A percentile compares a stretch with the other conserved stretches of the same genome.
phyloP scores from a whole-genome alignment of 441 rosid species.

The Syzygium malaccense region DNA sequence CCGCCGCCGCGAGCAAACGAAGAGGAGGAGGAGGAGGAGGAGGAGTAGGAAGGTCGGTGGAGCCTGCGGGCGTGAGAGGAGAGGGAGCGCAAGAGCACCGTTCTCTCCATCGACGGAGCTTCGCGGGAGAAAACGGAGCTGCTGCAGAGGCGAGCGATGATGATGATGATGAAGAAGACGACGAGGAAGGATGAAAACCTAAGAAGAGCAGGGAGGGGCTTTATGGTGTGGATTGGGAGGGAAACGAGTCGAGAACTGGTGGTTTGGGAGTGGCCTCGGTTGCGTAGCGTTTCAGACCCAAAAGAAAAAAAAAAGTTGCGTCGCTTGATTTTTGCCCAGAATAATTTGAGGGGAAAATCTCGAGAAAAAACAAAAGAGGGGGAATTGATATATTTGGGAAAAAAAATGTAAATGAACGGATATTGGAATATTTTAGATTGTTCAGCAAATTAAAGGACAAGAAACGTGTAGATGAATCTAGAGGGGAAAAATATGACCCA shows the following conservation, averaged over 20 bases:
- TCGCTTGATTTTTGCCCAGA: background rate
- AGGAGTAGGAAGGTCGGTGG: constrained; percentile 2
- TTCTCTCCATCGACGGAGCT: constrained; percentile 29
- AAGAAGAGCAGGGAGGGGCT: background rate
- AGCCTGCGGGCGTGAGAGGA: constrained; percentile 20
- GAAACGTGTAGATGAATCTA: background rate
- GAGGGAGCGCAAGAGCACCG: constrained; percentile 54
- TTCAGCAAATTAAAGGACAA: background rate
- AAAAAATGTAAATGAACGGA: background rate
- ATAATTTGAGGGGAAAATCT: background rate
- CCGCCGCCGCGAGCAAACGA: background rate
- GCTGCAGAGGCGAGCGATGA: background rate
- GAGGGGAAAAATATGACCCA: background rate
- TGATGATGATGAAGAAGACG: accelerated
- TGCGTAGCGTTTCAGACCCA: background rate
- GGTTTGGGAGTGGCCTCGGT: background rate
- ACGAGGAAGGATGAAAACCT: background rate
- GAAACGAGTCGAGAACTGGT: background rate
- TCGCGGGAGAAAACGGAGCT: background rate
- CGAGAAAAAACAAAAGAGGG: accelerated
- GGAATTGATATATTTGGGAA: background rate
- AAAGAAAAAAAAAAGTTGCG: background rate
- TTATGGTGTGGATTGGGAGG: background rate
- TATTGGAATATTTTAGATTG: background rate
- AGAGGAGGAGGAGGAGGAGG: constrained; percentile 17